Percentiles rank a stretch among this genome's conserved stretches.
Conservation (phyloP, 2,329 filamentous ascomycete genomes). For the Rhinocladiella mackenziei region DNA sequence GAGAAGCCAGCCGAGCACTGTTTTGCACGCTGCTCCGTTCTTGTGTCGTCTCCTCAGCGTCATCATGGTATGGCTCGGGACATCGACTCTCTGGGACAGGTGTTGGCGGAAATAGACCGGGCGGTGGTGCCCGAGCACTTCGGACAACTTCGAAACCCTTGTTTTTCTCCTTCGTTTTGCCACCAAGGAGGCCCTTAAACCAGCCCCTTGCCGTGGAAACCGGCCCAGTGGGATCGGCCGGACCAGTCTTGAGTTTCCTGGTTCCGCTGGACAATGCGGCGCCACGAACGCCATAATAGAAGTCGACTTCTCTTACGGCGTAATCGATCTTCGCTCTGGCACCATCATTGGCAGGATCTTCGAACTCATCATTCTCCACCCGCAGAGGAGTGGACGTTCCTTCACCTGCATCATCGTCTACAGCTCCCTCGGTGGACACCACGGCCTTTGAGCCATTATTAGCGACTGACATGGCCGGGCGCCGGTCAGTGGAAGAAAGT, state of each 20-base stretch:
- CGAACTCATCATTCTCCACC: slow-evolving; percentile 37
- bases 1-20: slow-evolving; percentile 6
- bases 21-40: no score
- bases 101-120: slow-evolving; percentile 53
- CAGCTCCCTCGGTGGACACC: slow-evolving; percentile 41
- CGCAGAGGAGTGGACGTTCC: slow-evolving; percentile 30
- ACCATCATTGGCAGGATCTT: slow-evolving; percentile 42
- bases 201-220: slow-evolving; percentile 86
- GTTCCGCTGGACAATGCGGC: slow-evolving; percentile 80
- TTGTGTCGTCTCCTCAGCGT: slow-evolving; percentile 39
- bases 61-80: slow-evolving; percentile 61
- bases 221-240: slow-evolving; percentile 87
- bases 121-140: slow-evolving; percentile 78
- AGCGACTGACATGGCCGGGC: slow-evolving; percentile 42
- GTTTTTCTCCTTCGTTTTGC: slow-evolving; percentile 87
- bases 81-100: slow-evolving; percentile 48
- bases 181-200: slow-evolving; percentile 74
- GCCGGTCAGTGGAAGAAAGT: slow-evolving; percentile 38
- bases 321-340: slow-evolving; percentile 57
- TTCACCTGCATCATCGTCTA: slow-evolving; percentile 41
- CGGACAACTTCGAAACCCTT: slow-evolving; percentile 97
- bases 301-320: slow-evolving; percentile 88
- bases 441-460: slow-evolving; percentile 42
- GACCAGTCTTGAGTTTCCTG: slow-evolving; percentile 84
- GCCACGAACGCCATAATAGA: slow-evolving; percentile 90